These are phyloP conservation scores for Gloeostereum incarnatum DNA, from an alignment of 768 basidiomycete genomes.

Conservation along the genomic window DNA sequence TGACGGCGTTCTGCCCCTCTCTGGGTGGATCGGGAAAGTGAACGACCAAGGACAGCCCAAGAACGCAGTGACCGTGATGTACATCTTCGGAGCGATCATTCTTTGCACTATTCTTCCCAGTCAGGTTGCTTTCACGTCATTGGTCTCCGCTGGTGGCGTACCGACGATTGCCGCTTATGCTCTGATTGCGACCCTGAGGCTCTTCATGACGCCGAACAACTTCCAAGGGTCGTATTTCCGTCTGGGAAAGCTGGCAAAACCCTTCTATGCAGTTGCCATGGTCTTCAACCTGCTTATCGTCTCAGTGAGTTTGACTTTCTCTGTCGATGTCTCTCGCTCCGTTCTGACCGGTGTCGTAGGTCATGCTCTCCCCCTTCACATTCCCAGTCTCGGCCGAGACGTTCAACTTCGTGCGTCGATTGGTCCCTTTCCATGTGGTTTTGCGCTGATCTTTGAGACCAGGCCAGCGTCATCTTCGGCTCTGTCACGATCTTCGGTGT, in stretches of 20 bases:
- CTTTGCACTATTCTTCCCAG: slow-evolving; percentile 88
- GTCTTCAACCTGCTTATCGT: slow-evolving; percentile 72
- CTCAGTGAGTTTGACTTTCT: slow-evolving; percentile 48
- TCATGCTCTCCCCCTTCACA: slow-evolving; percentile 79
- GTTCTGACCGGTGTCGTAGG: slow-evolving; percentile 27
- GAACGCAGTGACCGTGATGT: slow-evolving; percentile 85
- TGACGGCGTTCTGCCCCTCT: slow-evolving; percentile 83
- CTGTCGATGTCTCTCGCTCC: slow-evolving; percentile 2
- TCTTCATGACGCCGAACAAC: slow-evolving; percentile 68
- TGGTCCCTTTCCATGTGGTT: not conserved
- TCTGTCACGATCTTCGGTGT: slow-evolving; percentile 71
- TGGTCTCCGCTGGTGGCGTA: slow-evolving; percentile 78
- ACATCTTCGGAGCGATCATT: slow-evolving; percentile 60
- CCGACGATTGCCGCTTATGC: slow-evolving; percentile 88
- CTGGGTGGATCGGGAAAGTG: slow-evolving; percentile 74
- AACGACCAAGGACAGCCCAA: slow-evolving; percentile 64
- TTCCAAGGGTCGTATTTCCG: slow-evolving; percentile 71
- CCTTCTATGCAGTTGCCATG: slow-evolving; percentile 59
- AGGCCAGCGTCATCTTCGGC: slow-evolving; percentile 77
- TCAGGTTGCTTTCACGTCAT: slow-evolving; percentile 86
- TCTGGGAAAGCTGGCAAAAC: slow-evolving; percentile 54
- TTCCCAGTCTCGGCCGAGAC: slow-evolving; percentile 71
- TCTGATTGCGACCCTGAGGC: slow-evolving; percentile 65
- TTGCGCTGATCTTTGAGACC: slow-evolving; percentile 3
- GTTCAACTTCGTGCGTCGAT: slow-evolving; percentile 74